A percentile compares a stretch with the other conserved stretches of the same genome.
Conservation (phyloP, 768 basidiomycete species). For the Trametes meyenii region DNA sequence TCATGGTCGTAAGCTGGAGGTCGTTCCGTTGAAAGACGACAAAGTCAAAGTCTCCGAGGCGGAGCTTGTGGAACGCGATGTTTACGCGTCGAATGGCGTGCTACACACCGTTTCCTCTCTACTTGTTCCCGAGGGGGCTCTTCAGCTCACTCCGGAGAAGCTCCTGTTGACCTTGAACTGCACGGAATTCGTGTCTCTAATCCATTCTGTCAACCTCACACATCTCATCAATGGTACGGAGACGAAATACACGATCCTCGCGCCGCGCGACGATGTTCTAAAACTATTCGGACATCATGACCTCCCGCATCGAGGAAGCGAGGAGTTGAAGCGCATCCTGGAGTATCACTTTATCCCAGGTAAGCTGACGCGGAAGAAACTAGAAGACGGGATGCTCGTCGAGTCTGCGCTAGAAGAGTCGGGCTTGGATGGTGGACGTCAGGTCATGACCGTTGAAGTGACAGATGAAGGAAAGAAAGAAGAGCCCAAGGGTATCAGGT, state of each 20-base stretch:
- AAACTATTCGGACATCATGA: slow-evolving; percentile 53
- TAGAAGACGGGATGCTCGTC: slow-evolving; percentile 74
- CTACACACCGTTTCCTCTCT: slow-evolving; percentile 86
- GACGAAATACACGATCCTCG: slow-evolving; percentile 83
- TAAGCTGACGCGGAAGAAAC: slow-evolving; percentile 67
- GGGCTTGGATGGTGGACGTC: slow-evolving; percentile 68
- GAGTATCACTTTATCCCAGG: slow-evolving; percentile 94
- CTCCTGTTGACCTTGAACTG: slow-evolving; percentile 92
- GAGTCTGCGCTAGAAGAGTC: slow-evolving; percentile 76
- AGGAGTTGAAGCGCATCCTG: slow-evolving; percentile 71
- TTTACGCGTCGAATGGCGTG: slow-evolving; percentile 95
- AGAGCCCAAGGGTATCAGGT: slow-evolving; percentile 61
- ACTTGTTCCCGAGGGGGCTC: slow-evolving; percentile 73
- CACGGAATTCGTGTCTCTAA: slow-evolving; percentile 83
- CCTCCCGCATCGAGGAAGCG: slow-evolving; percentile 65
- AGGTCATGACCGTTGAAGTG: slow-evolving; percentile 74
- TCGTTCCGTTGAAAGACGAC: slow-evolving; percentile 49
- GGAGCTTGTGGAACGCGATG: slow-evolving; percentile 71
- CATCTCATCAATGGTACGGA: slow-evolving; percentile 71
- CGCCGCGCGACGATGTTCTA: slow-evolving; percentile 86
- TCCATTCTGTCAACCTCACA: slow-evolving; percentile 81
- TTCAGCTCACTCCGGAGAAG: slow-evolving; percentile 91
- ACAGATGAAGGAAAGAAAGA: slow-evolving; percentile 42
- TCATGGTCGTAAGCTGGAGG: slow-evolving; percentile 65
- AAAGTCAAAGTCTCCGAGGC: slow-evolving; percentile 61